A percentile compares a stretch with the other conserved stretches of the same genome.
phyloP scores from a whole-genome alignment of 2,329 filamentous ascomycete genomes.

The Hypoxylon sp. region DNA sequence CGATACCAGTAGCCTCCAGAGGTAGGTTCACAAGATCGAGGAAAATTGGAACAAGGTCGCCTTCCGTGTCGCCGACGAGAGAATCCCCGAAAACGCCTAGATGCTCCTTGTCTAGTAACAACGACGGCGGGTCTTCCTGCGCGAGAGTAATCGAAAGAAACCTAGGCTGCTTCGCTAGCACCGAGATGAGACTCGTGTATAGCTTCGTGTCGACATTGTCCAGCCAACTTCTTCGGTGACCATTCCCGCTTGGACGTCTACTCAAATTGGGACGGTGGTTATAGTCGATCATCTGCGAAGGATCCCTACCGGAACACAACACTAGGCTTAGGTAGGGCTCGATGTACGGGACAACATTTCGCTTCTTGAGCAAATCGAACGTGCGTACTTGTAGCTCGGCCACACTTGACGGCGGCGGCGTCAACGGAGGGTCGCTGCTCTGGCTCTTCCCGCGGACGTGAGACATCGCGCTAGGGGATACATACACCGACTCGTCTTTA shows the following conservation, averaged over 20 bases:
- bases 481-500: slow-evolving; percentile 75
- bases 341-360: slow-evolving; percentile 78
- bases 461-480: slow-evolving; percentile 61
- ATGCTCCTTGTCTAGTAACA: slow-evolving; percentile 77
- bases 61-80: slow-evolving; percentile 79
- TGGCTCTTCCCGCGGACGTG: slow-evolving; percentile 52
- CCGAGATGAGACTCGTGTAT: slow-evolving; percentile 72
- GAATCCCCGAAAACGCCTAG: slow-evolving; percentile 76
- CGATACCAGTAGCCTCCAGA: slow-evolving; percentile 90
- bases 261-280: slow-evolving; percentile 50
- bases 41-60: slow-evolving; percentile 84
- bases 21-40: slow-evolving; percentile 85
- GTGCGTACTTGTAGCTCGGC: slow-evolving; percentile 85
- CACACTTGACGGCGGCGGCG: slow-evolving; percentile 81
- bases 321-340: slow-evolving; percentile 77
- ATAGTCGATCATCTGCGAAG: slow-evolving; percentile 56
- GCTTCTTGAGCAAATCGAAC: slow-evolving; percentile 83
- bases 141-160: slow-evolving; percentile 82
- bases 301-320: slow-evolving; percentile 79
- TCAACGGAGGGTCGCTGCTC: slow-evolving; percentile 65
- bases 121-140: slow-evolving; percentile 77
- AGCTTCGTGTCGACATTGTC: slow-evolving; percentile 72
- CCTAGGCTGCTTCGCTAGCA: slow-evolving; percentile 69
- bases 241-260: slow-evolving; percentile 54
- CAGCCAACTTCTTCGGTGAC: slow-evolving; percentile 61